These are phyloP conservation scores for Fusarium coicis DNA, from an alignment of 2,329 filamentous ascomycete genomes.

Conservation along the genomic window DNA sequence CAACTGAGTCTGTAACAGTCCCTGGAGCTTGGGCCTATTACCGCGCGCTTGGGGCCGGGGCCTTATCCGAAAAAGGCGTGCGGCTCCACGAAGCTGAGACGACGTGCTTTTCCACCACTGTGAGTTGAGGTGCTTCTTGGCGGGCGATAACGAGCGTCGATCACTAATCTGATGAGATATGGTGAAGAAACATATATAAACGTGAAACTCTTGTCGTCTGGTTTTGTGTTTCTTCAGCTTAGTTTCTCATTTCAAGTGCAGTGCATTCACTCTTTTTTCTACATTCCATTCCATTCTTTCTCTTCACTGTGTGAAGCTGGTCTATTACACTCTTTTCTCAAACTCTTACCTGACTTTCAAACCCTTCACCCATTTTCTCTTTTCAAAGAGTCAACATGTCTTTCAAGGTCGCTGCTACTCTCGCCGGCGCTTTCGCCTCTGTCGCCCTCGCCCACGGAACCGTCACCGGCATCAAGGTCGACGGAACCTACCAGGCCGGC, in stretches of 20 bases:
- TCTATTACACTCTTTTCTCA: conserved; percentile 30
- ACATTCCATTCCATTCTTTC: conserved; percentile 34
- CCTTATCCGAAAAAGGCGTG: conserved; percentile 23
- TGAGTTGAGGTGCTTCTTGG: conserved; percentile 19
- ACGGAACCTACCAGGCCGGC: conserved; percentile 28
- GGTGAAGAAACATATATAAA: conserved; percentile 23
- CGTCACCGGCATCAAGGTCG: conserved; percentile 40
- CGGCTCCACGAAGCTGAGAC: conserved; percentile 39
- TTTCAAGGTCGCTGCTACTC: conserved; percentile 32
- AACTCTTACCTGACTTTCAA: background rate
- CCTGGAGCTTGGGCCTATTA: background rate
- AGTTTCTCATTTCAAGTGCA: conserved; percentile 28
- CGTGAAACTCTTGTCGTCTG: background rate
- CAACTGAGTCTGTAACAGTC: conserved; percentile 12
- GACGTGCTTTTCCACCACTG: conserved; percentile 35
- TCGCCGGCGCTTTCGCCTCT: conserved; percentile 39
- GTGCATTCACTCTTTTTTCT: conserved; percentile 22
- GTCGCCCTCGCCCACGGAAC: conserved; percentile 39
- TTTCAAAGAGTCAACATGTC: conserved; percentile 31
- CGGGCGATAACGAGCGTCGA: background rate
- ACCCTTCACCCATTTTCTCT: background rate
- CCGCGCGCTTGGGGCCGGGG: conserved; percentile 32
- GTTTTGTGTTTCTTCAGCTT: conserved; percentile 25
- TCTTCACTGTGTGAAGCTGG: conserved; percentile 48
- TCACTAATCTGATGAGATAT: background rate